These are phyloP conservation scores for Hymenotorrendiella dingleyae DNA, from an alignment of 2,329 filamentous ascomycete genomes.

Conservation along the genomic window DNA sequence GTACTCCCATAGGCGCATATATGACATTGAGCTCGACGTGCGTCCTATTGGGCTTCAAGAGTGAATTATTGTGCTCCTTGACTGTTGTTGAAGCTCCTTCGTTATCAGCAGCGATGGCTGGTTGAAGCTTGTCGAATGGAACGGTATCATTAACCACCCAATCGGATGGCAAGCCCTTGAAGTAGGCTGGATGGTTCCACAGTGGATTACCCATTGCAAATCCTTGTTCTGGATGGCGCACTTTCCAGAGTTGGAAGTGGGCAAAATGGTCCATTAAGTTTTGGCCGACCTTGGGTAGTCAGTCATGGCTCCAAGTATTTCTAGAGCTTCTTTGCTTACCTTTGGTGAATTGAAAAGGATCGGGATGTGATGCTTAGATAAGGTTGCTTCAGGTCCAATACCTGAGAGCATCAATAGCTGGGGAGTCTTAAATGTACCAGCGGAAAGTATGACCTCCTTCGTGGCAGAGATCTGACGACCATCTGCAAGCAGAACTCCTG, in stretches of 20 bases:
- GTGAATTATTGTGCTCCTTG: no score
- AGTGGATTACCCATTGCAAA: conserved; percentile 7
- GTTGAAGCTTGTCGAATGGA: neutral
- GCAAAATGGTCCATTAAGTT: conserved; percentile 35
- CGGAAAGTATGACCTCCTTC: conserved; percentile 41
- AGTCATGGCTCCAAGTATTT: no score
- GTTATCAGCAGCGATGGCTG: neutral
- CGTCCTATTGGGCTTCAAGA: no score
- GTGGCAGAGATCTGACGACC: conserved; percentile 27
- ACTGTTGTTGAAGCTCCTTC: conserved; percentile 25
- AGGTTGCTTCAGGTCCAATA: neutral
- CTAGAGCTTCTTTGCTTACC: no score
- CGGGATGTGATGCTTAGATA: neutral
- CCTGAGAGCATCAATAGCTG: conserved; percentile 19
- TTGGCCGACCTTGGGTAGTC: neutral
- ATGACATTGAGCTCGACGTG: neutral
- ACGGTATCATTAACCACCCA: conserved; percentile 5
- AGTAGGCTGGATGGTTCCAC: conserved; percentile 5
- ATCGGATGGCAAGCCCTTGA: conserved; percentile 8
- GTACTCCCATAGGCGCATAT: conserved; percentile 4
- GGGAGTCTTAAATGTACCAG: conserved; percentile 39
- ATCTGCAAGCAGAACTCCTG: neutral
- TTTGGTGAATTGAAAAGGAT: neutral
- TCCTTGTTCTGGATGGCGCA: conserved; percentile 9
- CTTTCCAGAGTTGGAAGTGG: conserved; percentile 4